Percentiles rank a stretch among this genome's conserved stretches.
Conservation (phyloP, 2,329 filamentous ascomycete species). For the Blumeriella jaapii region DNA sequence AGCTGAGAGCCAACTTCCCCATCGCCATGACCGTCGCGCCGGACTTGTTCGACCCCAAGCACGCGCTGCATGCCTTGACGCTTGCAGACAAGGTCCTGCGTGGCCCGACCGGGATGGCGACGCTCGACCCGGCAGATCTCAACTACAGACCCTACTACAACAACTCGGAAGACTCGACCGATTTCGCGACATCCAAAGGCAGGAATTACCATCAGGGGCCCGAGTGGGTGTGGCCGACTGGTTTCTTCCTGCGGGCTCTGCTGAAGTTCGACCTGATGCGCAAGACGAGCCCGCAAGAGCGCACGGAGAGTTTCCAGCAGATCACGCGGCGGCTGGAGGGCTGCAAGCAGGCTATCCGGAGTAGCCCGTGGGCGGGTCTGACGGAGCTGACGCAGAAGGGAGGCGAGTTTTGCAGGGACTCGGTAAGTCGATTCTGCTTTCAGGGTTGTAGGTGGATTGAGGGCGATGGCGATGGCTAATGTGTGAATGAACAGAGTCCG, state of each 20-base stretch:
- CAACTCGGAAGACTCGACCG: slow-evolving; percentile 84
- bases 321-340: slow-evolving; percentile 71
- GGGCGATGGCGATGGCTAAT: not conserved
- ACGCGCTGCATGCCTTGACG: slow-evolving; percentile 70
- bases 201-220: slow-evolving; percentile 97
- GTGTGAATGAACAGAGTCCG: slow-evolving; percentile 35
- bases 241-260: slow-evolving; percentile 86
- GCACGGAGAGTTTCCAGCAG: slow-evolving; percentile 87
- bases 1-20: slow-evolving; percentile 85
- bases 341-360: slow-evolving; percentile 74
- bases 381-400: slow-evolving; percentile 88
- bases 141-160: slow-evolving; percentile 94
- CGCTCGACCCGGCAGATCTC: slow-evolving; percentile 78
- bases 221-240: slow-evolving; percentile 96
- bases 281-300: slow-evolving; percentile 51
- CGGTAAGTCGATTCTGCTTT: slow-evolving; percentile 45
- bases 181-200: slow-evolving; percentile 88
- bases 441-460: slow-evolving; percentile 40
- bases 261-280: slow-evolving; percentile 80
- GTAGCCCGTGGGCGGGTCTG: slow-evolving; percentile 79
- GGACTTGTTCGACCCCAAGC: slow-evolving; percentile 66
- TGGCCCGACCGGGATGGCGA: slow-evolving; percentile 89
- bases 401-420: slow-evolving; percentile 75
- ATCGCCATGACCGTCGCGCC: slow-evolving; percentile 94
- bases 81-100: slow-evolving; percentile 69